Conservation (phyloP, 345 rosid species). For the Citrus hindsii region DNA sequence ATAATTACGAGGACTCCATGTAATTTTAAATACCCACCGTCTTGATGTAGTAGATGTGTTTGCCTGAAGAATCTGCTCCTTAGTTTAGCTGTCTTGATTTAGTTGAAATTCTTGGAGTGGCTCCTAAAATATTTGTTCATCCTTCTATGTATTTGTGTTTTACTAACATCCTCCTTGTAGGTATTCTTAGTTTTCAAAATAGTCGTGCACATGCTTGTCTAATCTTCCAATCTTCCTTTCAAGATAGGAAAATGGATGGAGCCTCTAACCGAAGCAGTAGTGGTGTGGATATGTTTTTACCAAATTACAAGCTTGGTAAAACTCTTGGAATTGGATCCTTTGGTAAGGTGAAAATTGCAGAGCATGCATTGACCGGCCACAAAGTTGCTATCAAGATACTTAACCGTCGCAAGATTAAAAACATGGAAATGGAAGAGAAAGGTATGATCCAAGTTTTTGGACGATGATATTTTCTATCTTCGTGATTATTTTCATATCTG, state of each 20-base stretch:
- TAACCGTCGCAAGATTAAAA: constrained; percentile 74
- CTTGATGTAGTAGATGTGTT: not conserved
- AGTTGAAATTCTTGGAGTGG: not conserved
- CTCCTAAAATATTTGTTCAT: not conserved
- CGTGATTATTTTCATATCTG: not conserved
- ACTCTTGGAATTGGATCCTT: constrained; percentile 93
- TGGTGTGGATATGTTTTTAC: constrained; percentile 50
- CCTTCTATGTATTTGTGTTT: not conserved
- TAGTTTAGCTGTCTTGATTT: not conserved
- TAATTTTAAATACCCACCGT: too few relatives aligned
- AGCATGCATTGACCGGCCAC: constrained; percentile 76
- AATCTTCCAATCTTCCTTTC: not conserved
- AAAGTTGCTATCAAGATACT: constrained; percentile 97
- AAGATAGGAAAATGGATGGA: constrained; percentile 54
- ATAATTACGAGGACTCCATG: not conserved
- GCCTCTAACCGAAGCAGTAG: constrained; percentile 48
- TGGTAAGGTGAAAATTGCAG: constrained; percentile 92
- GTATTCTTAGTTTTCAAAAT: not conserved
- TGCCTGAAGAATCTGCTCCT: not conserved
- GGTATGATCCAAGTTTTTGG: constrained; percentile 32
- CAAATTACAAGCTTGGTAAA: constrained; percentile 78
- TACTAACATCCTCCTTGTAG: not conserved
- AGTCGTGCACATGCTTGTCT: not conserved
- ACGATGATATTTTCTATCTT: not conserved
- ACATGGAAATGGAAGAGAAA: constrained; percentile 89